Evolutionary conservation across 2,329 filamentous ascomycete genomes (phyloP), one percentile per base, ranked within the genome.

Genomic region (Fusarium miscanthi): DNA sequence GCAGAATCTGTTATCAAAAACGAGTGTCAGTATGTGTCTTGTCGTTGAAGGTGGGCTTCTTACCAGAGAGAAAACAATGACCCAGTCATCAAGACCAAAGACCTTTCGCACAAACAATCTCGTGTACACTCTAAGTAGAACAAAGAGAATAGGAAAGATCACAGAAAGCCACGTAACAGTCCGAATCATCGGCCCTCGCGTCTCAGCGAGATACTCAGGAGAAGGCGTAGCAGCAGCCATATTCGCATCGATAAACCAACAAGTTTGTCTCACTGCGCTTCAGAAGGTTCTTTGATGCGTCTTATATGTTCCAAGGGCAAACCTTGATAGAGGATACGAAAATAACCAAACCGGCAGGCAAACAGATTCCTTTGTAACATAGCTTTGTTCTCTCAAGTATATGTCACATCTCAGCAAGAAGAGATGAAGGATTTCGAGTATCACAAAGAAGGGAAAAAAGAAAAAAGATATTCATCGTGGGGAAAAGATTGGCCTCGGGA

Each of bases 61-160:
- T 51, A 73, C 70, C 14, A 73, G 21, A 33, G 70, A 37, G 19
- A 73, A 14, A 14, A 66, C 41, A 17, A 73, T 73, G 27, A 71
- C 42, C 61, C 62, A 73, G 58, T 73, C 70, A 51, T 73, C 70
- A 2, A 71, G 27, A 38, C 70, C 70, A 33, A 73, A 73, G 2
- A 73, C 70, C 21, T 73, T 73, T 4, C 70, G 66, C 3, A 73
- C 54, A 9, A 73, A 67, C 1, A 73, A 19, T 8, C 70, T 40
- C 0, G 70, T 73, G 8, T 73, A 73, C 8, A 54, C 48, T 16
- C 70, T 37, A 0, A 73, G 31, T 9, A n/a, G 30, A 10, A 73
- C 70, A 11, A 73, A 21, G 12, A 73, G 13, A 3, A 60, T 40
- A 1, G 70, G 70, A 8, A 73, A 31, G 5, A 63, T 37, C 1